These are phyloP conservation scores for Ustilago cynodontis DNA, from an alignment of 1,284 basidiomycete species.

Conservation along the genomic window DNA sequence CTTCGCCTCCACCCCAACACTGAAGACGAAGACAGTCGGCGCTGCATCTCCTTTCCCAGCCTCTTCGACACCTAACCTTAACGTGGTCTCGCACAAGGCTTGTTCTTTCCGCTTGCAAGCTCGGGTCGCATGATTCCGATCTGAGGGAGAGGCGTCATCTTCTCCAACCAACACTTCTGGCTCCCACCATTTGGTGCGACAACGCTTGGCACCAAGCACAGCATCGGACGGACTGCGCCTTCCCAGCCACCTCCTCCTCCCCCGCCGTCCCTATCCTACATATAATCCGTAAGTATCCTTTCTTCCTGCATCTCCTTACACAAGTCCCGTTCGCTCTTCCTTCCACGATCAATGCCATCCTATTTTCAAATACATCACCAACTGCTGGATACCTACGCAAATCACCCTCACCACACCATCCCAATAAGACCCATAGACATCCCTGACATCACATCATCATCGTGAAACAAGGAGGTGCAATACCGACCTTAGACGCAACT, in stretches of 20 bases:
- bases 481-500: background rate
- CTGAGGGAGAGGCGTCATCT: background rate
- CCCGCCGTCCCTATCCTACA: background rate
- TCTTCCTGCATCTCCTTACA: background rate
- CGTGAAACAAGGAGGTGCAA: background rate
- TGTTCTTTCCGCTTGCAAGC: background rate
- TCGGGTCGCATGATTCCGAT: background rate
- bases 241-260: background rate
- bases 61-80: background rate
- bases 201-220: background rate
- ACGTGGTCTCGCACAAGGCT: background rate
- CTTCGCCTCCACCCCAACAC: background rate
- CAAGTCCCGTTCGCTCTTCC: too few relatives aligned
- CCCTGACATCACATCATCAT: background rate
- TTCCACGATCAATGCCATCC: too few relatives aligned
- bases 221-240: slow-evolving; percentile 1
- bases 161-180: background rate
- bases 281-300: background rate
- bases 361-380: too few relatives aligned
- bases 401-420: background rate
- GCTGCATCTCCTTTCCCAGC: background rate
- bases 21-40: background rate
- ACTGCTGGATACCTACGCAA: background rate
- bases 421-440: background rate
- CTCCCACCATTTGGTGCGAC: background rate